Base-by-base conservation (phyloP, 371 early-diverging fungal species). In the Syncephalastrum sp. region DNA sequence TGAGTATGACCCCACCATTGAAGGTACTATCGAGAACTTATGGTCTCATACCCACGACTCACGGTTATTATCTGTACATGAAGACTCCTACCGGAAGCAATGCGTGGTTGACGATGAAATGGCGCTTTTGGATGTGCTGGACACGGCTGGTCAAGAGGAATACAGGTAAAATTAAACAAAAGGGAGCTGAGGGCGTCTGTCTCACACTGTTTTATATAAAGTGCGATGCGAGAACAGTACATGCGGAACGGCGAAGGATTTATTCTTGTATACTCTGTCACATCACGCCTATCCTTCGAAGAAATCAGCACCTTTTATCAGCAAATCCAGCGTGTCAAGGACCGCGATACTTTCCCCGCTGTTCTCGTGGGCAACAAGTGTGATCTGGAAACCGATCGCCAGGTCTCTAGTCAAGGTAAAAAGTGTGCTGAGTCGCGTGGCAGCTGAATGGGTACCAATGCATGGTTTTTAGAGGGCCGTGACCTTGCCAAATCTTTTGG, bases 1-100 rank as follows among this genome's bases (percentile, higher is more conserved):
- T 61, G 93, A 93, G 60, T 94, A 96, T 63, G 96, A 94, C 67
- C 96, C 96, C 25, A 96, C 96, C 3, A 94, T 96, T 54, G 95
- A 95, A 77, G 88, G 87, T 84, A 53, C 15, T 23, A 3, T 3
- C 21, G 33, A 33, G 17, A n/a, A 4, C 16, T 5, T 41, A 41
- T 23, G 42, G 5, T 16, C 6, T 5, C 12, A 52, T 17, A 41
- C 17, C 13, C 46, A 16, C 19, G 19, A 51, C 12, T 15, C 8
- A 51, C 15, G 23, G 41, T 6, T 21, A 49, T 21, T 21, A 21
- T 2, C 10, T 16, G 13, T 17, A 43, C n/a, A 46, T 5, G 6
- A 79, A 79, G 93, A 92, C 69, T 88, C 88, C 33, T 92, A 92
- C 75, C 77, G 89, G 51, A 90, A 91, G 60, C 85, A 90, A 64